These are phyloP conservation scores for Tephrocybe sp. DNA, from an alignment of 768 basidiomycete species.

Conservation along the genomic window DNA sequence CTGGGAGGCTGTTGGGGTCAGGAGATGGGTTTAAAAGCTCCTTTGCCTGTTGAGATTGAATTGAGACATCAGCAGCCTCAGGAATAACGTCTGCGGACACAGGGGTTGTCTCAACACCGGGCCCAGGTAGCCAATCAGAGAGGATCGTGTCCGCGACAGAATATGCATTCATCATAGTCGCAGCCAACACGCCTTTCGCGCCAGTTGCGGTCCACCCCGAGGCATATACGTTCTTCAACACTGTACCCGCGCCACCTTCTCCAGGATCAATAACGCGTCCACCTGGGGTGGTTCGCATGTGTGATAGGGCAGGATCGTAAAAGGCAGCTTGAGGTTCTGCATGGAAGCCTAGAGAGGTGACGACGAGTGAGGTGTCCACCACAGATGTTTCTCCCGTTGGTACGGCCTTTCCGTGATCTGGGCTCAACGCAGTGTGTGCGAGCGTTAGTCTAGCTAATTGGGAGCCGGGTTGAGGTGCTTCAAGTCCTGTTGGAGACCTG, in stretches of 20 bases:
- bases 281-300: conserved; percentile 52
- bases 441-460: conserved; percentile 44
- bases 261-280: conserved; percentile 41
- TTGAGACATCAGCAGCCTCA: conserved; percentile 8
- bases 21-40: conserved; percentile 35
- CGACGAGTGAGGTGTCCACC: conserved; percentile 69
- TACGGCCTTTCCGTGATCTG: conserved; percentile 42
- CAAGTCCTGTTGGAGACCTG: conserved; percentile 59
- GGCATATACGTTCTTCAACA: conserved; percentile 71
- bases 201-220: conserved; percentile 94
- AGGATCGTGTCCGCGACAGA: conserved; percentile 70
- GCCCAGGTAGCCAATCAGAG: conserved; percentile 41
- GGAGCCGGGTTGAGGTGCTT: conserved; percentile 21
- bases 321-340: conserved; percentile 58
- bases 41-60: neutral
- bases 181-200: conserved; percentile 86
- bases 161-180: conserved; percentile 93
- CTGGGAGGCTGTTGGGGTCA: conserved; percentile 45
- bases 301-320: conserved; percentile 54
- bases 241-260: conserved; percentile 22
- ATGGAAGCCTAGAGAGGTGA: conserved; percentile 87
- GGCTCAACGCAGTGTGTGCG: conserved; percentile 59
- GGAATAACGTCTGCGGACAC: neutral
- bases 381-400: conserved; percentile 53
- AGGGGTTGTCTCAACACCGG: conserved; percentile 7